Conservation (phyloP, 2,329 filamentous ascomycete genomes). For the Pezicula neosporulosa region DNA sequence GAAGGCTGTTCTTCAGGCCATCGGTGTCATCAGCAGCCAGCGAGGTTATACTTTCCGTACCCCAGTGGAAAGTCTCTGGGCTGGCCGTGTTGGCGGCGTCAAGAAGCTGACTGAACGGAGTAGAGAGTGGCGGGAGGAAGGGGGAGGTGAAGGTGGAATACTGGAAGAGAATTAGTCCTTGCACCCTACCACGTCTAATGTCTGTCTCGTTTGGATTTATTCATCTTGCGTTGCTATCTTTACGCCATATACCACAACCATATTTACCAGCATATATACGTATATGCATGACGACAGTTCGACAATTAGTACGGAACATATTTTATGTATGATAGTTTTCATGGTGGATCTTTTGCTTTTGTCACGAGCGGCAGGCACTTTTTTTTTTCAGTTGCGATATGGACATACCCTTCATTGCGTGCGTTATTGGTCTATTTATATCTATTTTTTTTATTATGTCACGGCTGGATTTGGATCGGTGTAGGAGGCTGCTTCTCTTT, state of each 20-base stretch:
- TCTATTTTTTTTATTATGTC: not conserved
- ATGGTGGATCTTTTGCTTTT: not conserved
- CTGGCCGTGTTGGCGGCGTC: conserved; percentile 75
- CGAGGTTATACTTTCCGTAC: conserved; percentile 91
- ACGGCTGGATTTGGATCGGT: too few species aligned
- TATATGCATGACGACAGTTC: not conserved
- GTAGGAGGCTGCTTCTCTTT: too few species aligned
- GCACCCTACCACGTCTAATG: not conserved
- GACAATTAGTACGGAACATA: not conserved
- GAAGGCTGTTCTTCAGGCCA: conserved; percentile 93
- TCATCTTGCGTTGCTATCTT: not conserved
- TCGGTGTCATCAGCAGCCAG: conserved; percentile 94
- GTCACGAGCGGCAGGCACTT: not conserved
- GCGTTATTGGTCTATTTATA: not conserved
- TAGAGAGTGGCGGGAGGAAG: conserved; percentile 89
- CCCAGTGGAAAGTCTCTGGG: conserved; percentile 86
- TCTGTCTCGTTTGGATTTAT: not conserved
- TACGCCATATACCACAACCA: not conserved
- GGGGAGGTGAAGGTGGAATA: conserved; percentile 27
- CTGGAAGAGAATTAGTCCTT: conserved; percentile 27
- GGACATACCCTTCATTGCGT: not conserved
- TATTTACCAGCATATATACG: not conserved
- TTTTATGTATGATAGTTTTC: not conserved
- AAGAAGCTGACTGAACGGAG: conserved; percentile 78
- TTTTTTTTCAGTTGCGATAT: not conserved